Percentiles rank a stretch among this genome's conserved stretches.
These are phyloP conservation scores for Sungouiella thailandica DNA, from an alignment of 805 yeast species.

Conservation along the genomic window DNA sequence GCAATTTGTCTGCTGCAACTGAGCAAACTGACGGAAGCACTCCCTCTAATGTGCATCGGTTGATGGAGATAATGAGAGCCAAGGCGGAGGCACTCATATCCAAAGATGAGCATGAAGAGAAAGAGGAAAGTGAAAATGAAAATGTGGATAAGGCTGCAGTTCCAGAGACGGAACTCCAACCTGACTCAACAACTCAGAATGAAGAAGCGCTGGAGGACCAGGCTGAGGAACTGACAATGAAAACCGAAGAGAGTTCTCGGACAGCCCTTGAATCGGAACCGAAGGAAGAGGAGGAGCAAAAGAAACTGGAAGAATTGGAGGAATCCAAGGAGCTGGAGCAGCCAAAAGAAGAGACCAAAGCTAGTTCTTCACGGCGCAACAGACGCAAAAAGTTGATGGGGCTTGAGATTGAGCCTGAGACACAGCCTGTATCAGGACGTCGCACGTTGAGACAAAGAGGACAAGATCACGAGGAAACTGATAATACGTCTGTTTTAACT, in stretches of 20 bases:
- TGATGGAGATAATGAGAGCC: not conserved
- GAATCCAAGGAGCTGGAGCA: not conserved
- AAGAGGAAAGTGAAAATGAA: not conserved
- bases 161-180: not conserved
- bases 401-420: not conserved
- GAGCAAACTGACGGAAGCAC: too few species aligned
- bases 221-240: not conserved
- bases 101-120: not conserved
- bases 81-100: not conserved
- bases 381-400: not conserved
- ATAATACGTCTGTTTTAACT: too few species aligned
- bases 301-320: not conserved
- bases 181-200: not conserved
- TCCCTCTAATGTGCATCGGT: too few species aligned
- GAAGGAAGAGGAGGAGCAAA: not conserved
- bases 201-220: not conserved
- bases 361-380: too few species aligned
- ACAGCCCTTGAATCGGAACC: not conserved
- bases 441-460: too few species aligned
- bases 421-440: too few species aligned
- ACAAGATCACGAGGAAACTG: too few species aligned
- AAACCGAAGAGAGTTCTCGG: not conserved
- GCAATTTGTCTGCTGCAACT: too few species aligned
- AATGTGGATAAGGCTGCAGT: not conserved
- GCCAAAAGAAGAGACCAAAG: not conserved